phyloP scores from a whole-genome alignment of 768 basidiomycete genomes.

The Hericium coralloides region DNA sequence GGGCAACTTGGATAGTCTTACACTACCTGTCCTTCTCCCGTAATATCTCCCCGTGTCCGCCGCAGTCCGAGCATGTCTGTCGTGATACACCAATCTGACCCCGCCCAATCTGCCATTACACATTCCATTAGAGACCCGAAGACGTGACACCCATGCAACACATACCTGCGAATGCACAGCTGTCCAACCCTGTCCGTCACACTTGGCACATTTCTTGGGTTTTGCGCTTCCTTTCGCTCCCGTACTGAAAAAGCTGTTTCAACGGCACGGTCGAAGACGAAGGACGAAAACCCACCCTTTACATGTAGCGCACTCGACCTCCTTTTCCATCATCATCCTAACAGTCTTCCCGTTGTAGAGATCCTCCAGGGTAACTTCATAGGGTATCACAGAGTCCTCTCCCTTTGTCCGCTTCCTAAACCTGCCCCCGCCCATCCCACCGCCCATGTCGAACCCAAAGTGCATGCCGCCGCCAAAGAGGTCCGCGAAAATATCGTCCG shows the following conservation, averaged over 20 bases:
- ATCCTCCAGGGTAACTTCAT: slow-evolving; percentile 87
- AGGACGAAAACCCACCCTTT: slow-evolving; percentile 49
- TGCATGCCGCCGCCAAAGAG: slow-evolving; percentile 57
- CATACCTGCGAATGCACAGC: slow-evolving; percentile 46
- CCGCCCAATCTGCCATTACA: slow-evolving; percentile 30
- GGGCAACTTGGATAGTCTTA: neutral
- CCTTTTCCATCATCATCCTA: slow-evolving; percentile 84
- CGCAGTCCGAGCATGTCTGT: slow-evolving; percentile 58
- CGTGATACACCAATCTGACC: slow-evolving; percentile 42
- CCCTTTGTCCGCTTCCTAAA: slow-evolving; percentile 43
- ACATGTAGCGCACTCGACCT: slow-evolving; percentile 69
- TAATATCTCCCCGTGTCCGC: slow-evolving; percentile 59
- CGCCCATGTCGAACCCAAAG: slow-evolving; percentile 58
- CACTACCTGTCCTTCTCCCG: slow-evolving; percentile 77
- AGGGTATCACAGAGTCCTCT: slow-evolving; percentile 66
- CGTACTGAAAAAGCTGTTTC: slow-evolving; percentile 36
- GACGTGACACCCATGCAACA: neutral
- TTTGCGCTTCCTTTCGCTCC: slow-evolving; percentile 82
- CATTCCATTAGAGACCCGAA: neutral
- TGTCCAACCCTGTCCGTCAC: slow-evolving; percentile 79
- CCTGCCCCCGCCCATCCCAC: slow-evolving; percentile 17
- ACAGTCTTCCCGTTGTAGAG: slow-evolving; percentile 86
- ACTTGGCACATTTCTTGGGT: slow-evolving; percentile 70
- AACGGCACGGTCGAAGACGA: too few species aligned
- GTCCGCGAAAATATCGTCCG: slow-evolving; percentile 70